Evolutionary conservation across 148 eudicot genomes (phyloP).

Genomic region (Simmondsia chinensis): DNA sequence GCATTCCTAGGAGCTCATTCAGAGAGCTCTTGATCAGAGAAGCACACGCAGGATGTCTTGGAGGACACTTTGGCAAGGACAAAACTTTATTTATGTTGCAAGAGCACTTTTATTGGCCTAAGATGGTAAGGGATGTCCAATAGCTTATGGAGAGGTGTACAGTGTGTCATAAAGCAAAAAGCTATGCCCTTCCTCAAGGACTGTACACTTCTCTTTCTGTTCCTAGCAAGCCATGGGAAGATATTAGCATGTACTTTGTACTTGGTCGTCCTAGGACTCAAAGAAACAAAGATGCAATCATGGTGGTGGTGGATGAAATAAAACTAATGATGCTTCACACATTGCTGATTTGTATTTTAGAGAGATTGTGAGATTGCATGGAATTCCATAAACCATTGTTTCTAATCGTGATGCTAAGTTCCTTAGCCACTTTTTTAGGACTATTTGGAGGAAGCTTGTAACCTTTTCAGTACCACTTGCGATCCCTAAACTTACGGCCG

Average conservation of each 20-base stretch:
- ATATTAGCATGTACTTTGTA: background rate
- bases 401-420: background rate
- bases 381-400: background rate
- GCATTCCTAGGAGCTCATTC: background rate
- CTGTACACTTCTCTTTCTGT: background rate
- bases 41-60: constrained; percentile 6
- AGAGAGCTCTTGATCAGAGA: background rate
- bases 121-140: constrained; percentile 1
- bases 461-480: background rate
- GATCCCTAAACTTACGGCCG: background rate
- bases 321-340: background rate
- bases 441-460: background rate
- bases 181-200: background rate
- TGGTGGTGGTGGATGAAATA: constrained; percentile 1
- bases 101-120: constrained; percentile 9
- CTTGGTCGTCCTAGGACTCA: background rate
- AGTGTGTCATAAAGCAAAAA: background rate
- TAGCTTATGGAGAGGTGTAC: background rate
- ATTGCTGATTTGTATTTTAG: background rate
- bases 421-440: constrained; percentile 3
- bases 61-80: background rate
- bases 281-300: background rate
- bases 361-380: background rate
- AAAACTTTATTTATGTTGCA: background rate
- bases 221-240: background rate